Evolutionary conservation across 2,329 filamentous ascomycete genomes (phyloP), one percentile per base, ranked within the genome.

Genomic region (Domatiomyces catenatus): DNA sequence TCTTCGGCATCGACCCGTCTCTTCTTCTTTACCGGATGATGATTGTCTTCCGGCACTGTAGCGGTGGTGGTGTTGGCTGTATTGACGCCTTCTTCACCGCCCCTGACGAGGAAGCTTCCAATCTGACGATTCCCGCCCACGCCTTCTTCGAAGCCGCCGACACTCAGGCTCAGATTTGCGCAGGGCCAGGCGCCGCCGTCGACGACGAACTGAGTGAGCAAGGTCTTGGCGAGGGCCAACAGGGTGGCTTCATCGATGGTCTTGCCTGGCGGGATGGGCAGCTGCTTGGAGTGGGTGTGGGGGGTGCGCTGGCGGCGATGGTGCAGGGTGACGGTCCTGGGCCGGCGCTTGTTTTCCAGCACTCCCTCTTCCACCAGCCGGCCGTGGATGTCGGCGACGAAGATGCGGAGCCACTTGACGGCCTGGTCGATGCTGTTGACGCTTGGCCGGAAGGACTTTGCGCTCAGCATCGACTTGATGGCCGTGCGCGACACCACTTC

Each of bases 391-490:
- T 98, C 92, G 1, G 87, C 86, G 3, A 78, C 81, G 64, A 96
- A 96, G 50, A 98, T 95, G 8, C 83, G 76, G 42, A 98, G 72
- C 92, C 92, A 98, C 53, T 81, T 81, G 20, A 77, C 71, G 1
- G 83, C 90, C 64, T 94, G 86, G 19, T 92, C 86, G 17, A 78
- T 70, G 1, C 75, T 83, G 58, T 80, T 84, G 63, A 96, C 90
- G 50, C 76, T 80, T 0, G 92, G 92, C 22, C 86, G 76, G 62
- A 98, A 98, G 0, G 88, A 93, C 64, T 98, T 98, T 18, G 92
- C 89, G 1, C 88, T 95, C 12, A 96, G 73, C 89, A 98, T 96
- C 15, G 85, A 92, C 65, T 96, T 95, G 70, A 95, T 94, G 61
- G 92, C 86, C 1, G 88, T 94, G 48, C 90, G 76, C 24, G 87